Percentiles rank a stretch among this genome's conserved stretches.
Conservation (phyloP, 2,329 filamentous ascomycete genomes). For the Claviceps sp. region DNA sequence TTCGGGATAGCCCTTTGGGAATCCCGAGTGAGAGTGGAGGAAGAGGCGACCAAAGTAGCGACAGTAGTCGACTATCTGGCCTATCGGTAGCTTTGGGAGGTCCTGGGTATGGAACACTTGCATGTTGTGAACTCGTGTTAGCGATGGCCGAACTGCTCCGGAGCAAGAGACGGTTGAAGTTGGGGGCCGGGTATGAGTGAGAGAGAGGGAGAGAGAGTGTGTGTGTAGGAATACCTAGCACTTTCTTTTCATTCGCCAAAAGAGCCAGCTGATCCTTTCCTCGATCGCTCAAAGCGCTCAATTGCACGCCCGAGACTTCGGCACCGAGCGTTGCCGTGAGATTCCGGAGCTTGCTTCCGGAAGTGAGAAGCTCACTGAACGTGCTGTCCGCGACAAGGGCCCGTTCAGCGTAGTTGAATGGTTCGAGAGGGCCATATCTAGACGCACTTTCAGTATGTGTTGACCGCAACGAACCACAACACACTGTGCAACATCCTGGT, state of each 20-base stretch:
- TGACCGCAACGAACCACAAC: not conserved
- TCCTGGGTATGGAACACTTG: conserved; percentile 35
- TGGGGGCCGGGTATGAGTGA: not conserved
- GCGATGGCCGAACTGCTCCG: no score
- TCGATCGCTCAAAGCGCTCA: conserved; percentile 45
- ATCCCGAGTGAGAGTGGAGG: conserved; percentile 59
- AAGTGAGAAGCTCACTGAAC: not conserved
- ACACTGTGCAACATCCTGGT: no score
- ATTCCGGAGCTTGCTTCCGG: not conserved
- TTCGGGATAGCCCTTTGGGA: conserved; percentile 51
- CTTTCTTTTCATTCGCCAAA: conserved; percentile 52
- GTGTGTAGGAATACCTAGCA: conserved; percentile 46
- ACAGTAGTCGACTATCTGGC: conserved; percentile 48
- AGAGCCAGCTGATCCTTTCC: conserved; percentile 55
- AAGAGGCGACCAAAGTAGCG: conserved; percentile 58
- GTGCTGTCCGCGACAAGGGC: not conserved
- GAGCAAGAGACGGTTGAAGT: no score
- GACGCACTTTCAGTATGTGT: not conserved
- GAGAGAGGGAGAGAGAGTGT: not conserved
- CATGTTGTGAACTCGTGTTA: not conserved
- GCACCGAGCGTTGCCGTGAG: conserved; percentile 52
- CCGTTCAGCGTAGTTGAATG: not conserved
- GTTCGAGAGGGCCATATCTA: not conserved
- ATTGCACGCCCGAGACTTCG: conserved; percentile 48
- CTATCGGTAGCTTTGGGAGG: conserved; percentile 46